phyloP scores from a whole-genome alignment of 108 stramenopile species.

The Conticribra guillardii region DNA sequence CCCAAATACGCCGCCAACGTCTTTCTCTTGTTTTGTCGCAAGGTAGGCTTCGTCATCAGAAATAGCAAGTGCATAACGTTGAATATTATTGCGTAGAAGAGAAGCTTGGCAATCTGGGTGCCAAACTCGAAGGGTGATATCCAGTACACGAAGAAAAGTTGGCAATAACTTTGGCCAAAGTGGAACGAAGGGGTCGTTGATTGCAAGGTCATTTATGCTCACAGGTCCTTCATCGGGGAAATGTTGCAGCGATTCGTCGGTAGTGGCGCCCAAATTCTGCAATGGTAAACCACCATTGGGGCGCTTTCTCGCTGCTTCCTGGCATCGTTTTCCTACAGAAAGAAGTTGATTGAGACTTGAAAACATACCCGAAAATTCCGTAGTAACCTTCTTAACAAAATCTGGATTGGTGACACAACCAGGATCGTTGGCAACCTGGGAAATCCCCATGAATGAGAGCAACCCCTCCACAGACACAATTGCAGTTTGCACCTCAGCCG shows the following conservation, averaged over 20 bases:
- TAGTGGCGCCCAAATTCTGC: slow-evolving; percentile 46
- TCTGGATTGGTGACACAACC: slow-evolving; percentile 65
- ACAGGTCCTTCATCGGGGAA: slow-evolving; percentile 88
- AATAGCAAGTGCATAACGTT: slow-evolving; percentile 83
- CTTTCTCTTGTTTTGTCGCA: slow-evolving; percentile 70
- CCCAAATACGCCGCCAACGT: slow-evolving; percentile 84
- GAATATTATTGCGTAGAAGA: slow-evolving; percentile 67
- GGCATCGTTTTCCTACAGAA: slow-evolving; percentile 87
- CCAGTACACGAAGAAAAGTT: slow-evolving; percentile 56
- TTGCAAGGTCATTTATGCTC: slow-evolving; percentile 74
- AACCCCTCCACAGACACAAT: slow-evolving; percentile 65
- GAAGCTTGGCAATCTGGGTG: slow-evolving; percentile 68
- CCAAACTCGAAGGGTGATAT: slow-evolving; percentile 74
- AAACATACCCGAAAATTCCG: slow-evolving; percentile 61
- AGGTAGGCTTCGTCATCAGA: slow-evolving; percentile 90
- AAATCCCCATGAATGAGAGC: slow-evolving; percentile 65
- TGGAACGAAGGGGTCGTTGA: slow-evolving; percentile 86
- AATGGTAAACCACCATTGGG: slow-evolving; percentile 55
- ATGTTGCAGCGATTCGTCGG: slow-evolving; percentile 34
- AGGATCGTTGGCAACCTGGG: slow-evolving; percentile 65
- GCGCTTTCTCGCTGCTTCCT: slow-evolving; percentile 82
- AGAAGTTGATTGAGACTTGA: slow-evolving; percentile 85
- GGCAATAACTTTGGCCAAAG: slow-evolving; percentile 88
- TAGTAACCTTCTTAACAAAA: slow-evolving; percentile 66
- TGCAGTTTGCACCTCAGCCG: slow-evolving; percentile 56